Percentiles rank a stretch among this genome's conserved stretches.
phyloP scores from a whole-genome alignment of 192 early-diverging fungal genomes.

The Coemansia sp. region DNA sequence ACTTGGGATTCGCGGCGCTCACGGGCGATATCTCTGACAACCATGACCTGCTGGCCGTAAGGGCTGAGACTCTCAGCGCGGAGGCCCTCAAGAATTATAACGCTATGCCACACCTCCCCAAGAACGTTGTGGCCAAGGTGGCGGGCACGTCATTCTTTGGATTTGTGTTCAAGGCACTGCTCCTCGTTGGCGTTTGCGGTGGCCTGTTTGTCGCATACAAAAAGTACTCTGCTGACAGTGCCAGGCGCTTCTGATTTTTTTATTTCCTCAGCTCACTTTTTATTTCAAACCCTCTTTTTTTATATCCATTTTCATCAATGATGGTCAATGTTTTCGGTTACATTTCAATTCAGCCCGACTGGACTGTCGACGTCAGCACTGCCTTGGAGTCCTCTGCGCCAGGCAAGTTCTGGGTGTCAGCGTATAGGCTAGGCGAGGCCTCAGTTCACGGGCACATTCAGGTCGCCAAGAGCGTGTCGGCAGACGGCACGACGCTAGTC shows the following conservation, averaged over 20 bases:
- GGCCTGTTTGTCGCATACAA: conserved; percentile 50
- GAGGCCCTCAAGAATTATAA: conserved; percentile 50
- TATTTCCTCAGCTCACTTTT: conserved; percentile 3
- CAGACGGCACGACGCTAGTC: conserved; percentile 6
- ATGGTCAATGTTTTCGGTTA: conserved; percentile 38
- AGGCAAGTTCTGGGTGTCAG: conserved; percentile 51
- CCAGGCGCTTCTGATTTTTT: conserved; percentile 43
- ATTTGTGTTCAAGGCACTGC: conserved; percentile 39
- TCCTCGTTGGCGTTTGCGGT: conserved; percentile 40
- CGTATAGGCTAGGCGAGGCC: conserved; percentile 20
- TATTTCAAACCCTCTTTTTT: background rate
- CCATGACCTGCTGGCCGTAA: conserved; percentile 47
- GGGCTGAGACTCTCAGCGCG: conserved; percentile 40
- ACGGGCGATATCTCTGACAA: conserved; percentile 90
- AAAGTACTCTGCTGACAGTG: conserved; percentile 43
- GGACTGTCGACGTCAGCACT: conserved; percentile 41
- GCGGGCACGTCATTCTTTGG: conserved; percentile 22
- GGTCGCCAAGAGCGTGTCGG: background rate
- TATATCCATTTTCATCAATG: background rate
- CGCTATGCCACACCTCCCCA: conserved; percentile 16
- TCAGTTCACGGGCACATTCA: conserved; percentile 37
- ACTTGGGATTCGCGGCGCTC: conserved; percentile 87
- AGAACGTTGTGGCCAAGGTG: background rate
- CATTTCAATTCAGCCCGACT: conserved; percentile 53
- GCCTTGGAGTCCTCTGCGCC: conserved; percentile 10